Base-by-base conservation (phyloP, 108 stramenopile genomes). In the Nitzschia putrida region DNA sequence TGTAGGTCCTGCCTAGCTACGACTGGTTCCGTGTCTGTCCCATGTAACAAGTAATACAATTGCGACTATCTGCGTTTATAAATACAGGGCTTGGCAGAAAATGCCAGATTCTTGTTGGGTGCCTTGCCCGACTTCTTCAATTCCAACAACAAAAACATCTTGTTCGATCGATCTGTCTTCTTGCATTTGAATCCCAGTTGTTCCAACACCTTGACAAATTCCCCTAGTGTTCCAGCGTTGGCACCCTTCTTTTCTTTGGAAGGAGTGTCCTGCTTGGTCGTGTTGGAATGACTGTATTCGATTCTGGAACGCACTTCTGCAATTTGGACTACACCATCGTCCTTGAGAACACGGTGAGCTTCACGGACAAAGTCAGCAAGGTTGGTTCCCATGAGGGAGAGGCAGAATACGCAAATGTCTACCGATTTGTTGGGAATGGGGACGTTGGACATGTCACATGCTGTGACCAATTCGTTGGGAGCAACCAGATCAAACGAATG, bases 351-450 rank as follows among this genome's bases (percentile, higher is more conserved):
- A 42, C 99, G 83, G 57, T 84, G 82, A 13, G 96, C 97, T 72
- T 99, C 99, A 16, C 89, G 72, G 14, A 99, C 65, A 76, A 98
- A 99, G 61, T 97, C 95, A 6, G 88, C 83, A 25, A 95, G 73
- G 69, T 97, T 96, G 18, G 96, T 97, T 0, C 97, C 99, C 99
- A 99, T 99, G 41, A 99, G 83, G 3, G 97, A 86, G 44, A 99
- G 74, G 73, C 95, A 98, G 80, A 97, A 99, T 16, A 99, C 92
- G 38, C 79, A 96, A 8, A 98, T 79, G 80, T 99, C 96, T 5
- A 98, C 95, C 8, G 85, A 85, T 53, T 78, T 79, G 61, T 92
- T 71, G 3, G 69, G 21, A 16, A 99, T 77, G 11, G 99, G 99
- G 8, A 97, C 96, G 71, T 94, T 74, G 9, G 97, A 81, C 86